These are phyloP conservation scores for Trichoderma sp. DNA, from an alignment of 2,329 filamentous ascomycete species.

Conservation along the genomic window DNA sequence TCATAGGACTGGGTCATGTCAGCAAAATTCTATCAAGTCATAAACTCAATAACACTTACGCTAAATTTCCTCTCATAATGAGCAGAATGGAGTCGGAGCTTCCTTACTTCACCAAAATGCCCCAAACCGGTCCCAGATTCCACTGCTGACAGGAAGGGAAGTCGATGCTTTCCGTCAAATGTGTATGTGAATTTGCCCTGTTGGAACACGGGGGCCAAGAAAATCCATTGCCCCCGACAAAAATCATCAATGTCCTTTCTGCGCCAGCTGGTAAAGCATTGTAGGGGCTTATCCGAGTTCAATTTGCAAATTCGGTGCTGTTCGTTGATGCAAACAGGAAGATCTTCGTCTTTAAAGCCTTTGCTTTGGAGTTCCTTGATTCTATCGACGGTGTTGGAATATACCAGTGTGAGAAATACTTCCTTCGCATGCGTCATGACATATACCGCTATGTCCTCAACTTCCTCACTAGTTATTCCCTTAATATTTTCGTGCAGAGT, in stretches of 20 bases:
- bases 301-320: not conserved
- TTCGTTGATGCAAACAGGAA: not conserved
- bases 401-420: not conserved
- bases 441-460: not conserved
- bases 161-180: not conserved
- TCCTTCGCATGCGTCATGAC: not conserved
- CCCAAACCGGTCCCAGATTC: not conserved
- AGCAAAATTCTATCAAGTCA: not conserved
- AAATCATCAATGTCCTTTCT: not conserved
- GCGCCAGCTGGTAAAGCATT: not conserved
- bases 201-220: not conserved
- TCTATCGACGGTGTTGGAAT: fast-evolving
- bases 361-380: not conserved
- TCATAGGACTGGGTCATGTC: not conserved
- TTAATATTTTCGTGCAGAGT: not conserved
- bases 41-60: not conserved
- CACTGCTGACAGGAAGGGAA: not conserved
- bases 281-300: not conserved
- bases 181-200: not conserved
- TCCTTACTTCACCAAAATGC: not conserved
- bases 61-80: not conserved
- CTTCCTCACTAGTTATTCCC: not conserved
- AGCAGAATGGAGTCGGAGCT: not conserved
- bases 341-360: not conserved
- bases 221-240: not conserved